Base-by-base conservation (phyloP, 768 basidiomycete genomes). In the Leccinum fibrillosum region DNA sequence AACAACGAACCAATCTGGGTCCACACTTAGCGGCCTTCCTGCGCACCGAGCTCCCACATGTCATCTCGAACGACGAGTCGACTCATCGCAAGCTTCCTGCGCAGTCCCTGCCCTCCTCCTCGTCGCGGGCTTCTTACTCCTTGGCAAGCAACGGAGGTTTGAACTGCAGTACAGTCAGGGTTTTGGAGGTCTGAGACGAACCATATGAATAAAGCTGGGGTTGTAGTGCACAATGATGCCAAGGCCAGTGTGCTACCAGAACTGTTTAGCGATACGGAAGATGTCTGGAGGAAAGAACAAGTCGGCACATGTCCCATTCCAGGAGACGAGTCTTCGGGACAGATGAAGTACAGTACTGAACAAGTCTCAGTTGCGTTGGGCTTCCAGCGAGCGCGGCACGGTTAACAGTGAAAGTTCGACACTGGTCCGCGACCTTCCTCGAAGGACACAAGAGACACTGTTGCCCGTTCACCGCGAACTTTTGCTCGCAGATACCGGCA, bases 181-280 rank as follows among this genome's bases (percentile, higher is more conserved):
- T 11, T 34, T 59, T 73, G 42, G 67, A 25, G 35, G 25, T 30
- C 34, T 72, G 67, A 5, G 69, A 60, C 2, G 59, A 47, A 17
- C 44, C n/a, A 21, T 62, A 66, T 30, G 71, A 71, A 0, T 69
- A 62, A 44, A 59, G 7, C 28, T 55, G 61, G 15, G 57, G 55
- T 17, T 28, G 48, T 28, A 21, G 21, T 21, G 21, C 21, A 21
- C 21, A 21, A 21, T 21, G 42, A 98, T 86, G 2, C 95, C 94
- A 58, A 89, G 76, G 0, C 96, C 96, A 0, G 90, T 86, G 70
- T 98, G 94, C 64, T 98, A 94, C 96, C 96, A 98, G 73, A 95
- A 98, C 70, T 92, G 82, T 70, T 90, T 96, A 9, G 91, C 93
- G 7, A 88, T 69, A 7, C 80, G 66, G 4, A 25, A 25, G 4